Percentiles rank a stretch among this genome's conserved stretches.
Evolutionary conservation across 140 eudicot species (phyloP).

Genomic region (Stevia rebaudiana): DNA sequence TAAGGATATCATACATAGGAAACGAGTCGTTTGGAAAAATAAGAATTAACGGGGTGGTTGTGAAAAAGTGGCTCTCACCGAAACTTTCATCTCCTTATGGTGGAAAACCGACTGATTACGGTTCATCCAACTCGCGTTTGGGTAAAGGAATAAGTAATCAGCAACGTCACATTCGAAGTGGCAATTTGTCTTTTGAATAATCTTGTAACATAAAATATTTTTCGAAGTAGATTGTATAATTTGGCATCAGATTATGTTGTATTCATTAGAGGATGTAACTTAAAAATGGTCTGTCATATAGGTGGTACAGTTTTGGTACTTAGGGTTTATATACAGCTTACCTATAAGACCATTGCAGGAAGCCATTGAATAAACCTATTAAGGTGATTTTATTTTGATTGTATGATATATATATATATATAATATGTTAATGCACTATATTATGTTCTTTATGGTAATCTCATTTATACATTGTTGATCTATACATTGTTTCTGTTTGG

Average conservation of each 20-base stretch:
- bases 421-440: no score
- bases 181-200: constrained; percentile 55
- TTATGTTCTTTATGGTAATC: no score
- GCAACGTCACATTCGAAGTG: constrained; percentile 72
- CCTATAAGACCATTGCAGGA: constrained; percentile 12
- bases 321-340: constrained; percentile 23
- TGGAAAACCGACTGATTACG: constrained; percentile 38
- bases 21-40: constrained; percentile 79
- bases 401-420: no score
- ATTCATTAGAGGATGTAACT: background rate
- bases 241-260: constrained; percentile 13
- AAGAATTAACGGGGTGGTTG: constrained; percentile 62
- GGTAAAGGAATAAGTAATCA: constrained; percentile 59
- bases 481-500: no score
- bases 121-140: constrained; percentile 44
- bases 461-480: no score
- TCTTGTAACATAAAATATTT: constrained; percentile 1
- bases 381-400: no score
- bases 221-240: constrained; percentile 18
- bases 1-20: constrained; percentile 72
- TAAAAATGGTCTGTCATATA: constrained; percentile 19
- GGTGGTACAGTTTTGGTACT: constrained; percentile 36
- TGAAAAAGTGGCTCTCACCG: constrained; percentile 86
- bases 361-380: constrained; percentile 11
- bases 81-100: constrained; percentile 49